Conservation (phyloP, 441 rosid genomes). For the Populus hybrid region DNA sequence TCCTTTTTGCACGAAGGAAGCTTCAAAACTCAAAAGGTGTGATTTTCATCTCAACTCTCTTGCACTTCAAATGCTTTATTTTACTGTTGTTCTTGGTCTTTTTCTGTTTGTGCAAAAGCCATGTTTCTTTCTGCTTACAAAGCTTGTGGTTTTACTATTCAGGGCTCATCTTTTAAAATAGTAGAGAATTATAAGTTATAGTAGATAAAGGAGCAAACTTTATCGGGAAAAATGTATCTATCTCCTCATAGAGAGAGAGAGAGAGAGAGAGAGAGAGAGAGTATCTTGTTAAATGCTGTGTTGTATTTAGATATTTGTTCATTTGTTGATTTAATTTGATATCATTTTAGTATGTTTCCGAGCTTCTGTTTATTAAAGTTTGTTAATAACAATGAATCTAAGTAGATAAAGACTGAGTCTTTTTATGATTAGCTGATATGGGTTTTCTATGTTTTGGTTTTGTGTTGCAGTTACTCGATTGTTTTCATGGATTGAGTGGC, state of each 20-base stretch:
- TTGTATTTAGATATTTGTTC: constrained; percentile 6
- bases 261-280: no score
- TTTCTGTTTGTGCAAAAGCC: neutral
- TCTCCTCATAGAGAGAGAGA: no score
- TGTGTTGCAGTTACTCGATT: constrained; percentile 17
- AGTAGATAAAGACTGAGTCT: neutral
- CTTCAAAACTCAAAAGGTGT: neutral
- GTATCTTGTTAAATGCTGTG: neutral
- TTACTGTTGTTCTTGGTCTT: neutral
- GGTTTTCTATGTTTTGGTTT: neutral
- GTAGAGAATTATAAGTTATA: neutral
- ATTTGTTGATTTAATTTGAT: neutral
- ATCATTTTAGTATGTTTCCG: neutral
- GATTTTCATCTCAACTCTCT: neutral
- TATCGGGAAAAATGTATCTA: no score
- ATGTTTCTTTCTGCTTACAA: neutral
- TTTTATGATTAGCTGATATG: neutral
- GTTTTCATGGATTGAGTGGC: constrained; percentile 19
- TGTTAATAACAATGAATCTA: neutral
- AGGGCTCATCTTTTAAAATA: neutral
- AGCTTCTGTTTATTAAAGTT: neutral
- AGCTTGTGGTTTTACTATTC: neutral
- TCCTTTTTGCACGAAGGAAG: neutral
- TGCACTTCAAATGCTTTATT: neutral
- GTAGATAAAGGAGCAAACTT: no score